Evolutionary conservation across 75 land plant genomes (phyloP), one percentile per base, ranked within the genome.

Genomic region (Sequoiadendron giganteum): DNA sequence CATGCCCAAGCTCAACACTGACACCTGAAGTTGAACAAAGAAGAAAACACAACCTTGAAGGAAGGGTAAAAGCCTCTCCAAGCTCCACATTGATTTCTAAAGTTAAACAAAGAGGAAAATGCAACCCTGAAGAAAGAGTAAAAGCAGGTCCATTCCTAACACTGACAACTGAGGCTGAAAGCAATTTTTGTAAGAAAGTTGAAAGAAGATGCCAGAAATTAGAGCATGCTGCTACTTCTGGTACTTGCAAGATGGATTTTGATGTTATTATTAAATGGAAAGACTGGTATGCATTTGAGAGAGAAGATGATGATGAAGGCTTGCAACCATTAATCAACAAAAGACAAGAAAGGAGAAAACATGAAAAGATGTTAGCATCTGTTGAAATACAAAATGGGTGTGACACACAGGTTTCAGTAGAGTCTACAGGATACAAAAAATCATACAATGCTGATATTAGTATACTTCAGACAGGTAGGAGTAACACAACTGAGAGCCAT

Each of bases 201-300:
- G 83, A 45, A 81, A 25, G 45, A 48, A 43, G 47, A 81, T 28
- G 30, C 49, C 83, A 45, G 40, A 30, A 54, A 7, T 85, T 65
- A 54, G 85, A 54, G 10, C 14, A 15, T 54, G 85, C 30, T 54
- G 85, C 7, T 34, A 39, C 61, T 32, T 85, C 85, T 52, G 21
- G 40, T 85, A 52, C 85, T 18, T 3, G 40, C 34, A 40, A 34
- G 65, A 84, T 83, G 84, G 86, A 88, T 56, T 88, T 68, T 55
- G 68, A 85, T 55, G 89, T 84, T n/a, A 85, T 88, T 85, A 88
- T 88, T 9, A 86, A 86, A 54, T 88, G 89, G 89, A 88, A 88
- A 54, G 76, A 58, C n/a, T 88, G 89, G 89, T 85, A 85, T 88
- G 89, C 87, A 52, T 85, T 85, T 88, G 89, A 88, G 49, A 76